A percentile compares a stretch with the other conserved stretches of the same genome.
phyloP scores from a whole-genome alignment of 306 rosid genomes.

The Sicyos baderoa region DNA sequence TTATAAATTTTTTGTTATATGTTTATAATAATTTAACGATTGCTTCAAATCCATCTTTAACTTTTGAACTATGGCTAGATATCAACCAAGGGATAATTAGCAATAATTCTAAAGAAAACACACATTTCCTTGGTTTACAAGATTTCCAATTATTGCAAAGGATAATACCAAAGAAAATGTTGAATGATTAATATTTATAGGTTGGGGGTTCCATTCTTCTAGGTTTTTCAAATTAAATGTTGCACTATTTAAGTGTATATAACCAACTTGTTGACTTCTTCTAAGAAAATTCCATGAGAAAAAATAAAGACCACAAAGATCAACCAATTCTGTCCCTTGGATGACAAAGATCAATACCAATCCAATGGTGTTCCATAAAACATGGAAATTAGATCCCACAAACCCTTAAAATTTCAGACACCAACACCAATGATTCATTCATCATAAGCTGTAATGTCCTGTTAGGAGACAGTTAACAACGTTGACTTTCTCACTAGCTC shows the following conservation, averaged over 20 bases:
- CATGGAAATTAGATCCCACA: constrained; percentile 18
- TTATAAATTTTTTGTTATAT: no score
- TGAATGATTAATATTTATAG: background rate
- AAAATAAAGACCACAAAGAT: background rate
- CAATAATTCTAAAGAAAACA: no score
- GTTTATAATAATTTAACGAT: no score
- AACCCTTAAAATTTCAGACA: background rate
- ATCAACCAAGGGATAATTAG: no score
- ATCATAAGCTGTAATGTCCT: constrained; percentile 12
- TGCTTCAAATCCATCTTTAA: no score
- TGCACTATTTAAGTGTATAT: background rate
- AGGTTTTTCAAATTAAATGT: constrained; percentile 14
- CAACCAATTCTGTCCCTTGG: background rate
- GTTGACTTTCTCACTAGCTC: constrained; percentile 5
- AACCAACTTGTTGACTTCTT: constrained; percentile 17
- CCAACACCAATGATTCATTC: constrained; percentile 9
- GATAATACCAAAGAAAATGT: background rate
- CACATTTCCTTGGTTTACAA: background rate
- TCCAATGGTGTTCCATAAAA: constrained; percentile 7
- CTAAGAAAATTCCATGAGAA: constrained; percentile 13
- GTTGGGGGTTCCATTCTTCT: background rate
- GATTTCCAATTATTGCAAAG: background rate
- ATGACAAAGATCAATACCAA: background rate
- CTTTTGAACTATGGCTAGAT: no score
- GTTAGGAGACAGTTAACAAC: constrained; percentile 10